These are phyloP conservation scores for Murraya koenigii DNA, from an alignment of 345 rosid species.

Conservation along the genomic window DNA sequence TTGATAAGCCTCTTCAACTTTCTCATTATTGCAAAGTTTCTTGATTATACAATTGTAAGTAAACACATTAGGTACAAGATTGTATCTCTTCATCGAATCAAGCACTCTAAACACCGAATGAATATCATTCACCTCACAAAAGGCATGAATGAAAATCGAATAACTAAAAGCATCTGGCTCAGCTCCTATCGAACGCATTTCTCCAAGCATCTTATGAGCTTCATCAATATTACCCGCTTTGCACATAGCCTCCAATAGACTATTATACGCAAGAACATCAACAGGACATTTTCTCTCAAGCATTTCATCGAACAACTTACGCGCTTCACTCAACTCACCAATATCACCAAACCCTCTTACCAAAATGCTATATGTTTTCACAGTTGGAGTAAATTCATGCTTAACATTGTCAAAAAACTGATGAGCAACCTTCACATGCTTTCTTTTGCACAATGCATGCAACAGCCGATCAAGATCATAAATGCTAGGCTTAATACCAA, in stretches of 20 bases:
- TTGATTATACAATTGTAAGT: constrained; percentile 76
- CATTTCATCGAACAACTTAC: constrained; percentile 82
- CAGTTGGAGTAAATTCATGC: constrained; percentile 34
- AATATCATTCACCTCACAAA: constrained; percentile 54
- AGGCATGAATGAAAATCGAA: constrained; percentile 65
- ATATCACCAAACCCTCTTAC: constrained; percentile 56
- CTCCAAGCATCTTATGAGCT: constrained; percentile 58
- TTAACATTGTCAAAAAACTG: constrained; percentile 45
- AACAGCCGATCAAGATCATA: constrained; percentile 68
- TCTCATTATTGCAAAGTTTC: constrained; percentile 63
- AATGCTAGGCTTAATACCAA: constrained; percentile 58
- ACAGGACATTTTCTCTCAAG: constrained; percentile 28
- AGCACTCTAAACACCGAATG: constrained; percentile 72
- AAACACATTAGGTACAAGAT: constrained; percentile 67
- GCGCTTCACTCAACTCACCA: constrained; percentile 45
- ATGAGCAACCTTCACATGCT: constrained; percentile 60
- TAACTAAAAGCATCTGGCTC: constrained; percentile 64
- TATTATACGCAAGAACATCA: constrained; percentile 66
- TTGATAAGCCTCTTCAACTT: constrained; percentile 67
- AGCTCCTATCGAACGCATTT: constrained; percentile 50
- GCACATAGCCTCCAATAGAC: constrained; percentile 69
- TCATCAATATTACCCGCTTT: constrained; percentile 59
- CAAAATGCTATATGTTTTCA: constrained; percentile 66
- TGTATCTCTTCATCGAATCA: constrained; percentile 62
- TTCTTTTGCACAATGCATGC: constrained; percentile 60